Percentiles rank a stretch among this genome's conserved stretches.
Conservation (phyloP, 2,329 filamentous ascomycete genomes). For the Pseudogymnoascus sp. region DNA sequence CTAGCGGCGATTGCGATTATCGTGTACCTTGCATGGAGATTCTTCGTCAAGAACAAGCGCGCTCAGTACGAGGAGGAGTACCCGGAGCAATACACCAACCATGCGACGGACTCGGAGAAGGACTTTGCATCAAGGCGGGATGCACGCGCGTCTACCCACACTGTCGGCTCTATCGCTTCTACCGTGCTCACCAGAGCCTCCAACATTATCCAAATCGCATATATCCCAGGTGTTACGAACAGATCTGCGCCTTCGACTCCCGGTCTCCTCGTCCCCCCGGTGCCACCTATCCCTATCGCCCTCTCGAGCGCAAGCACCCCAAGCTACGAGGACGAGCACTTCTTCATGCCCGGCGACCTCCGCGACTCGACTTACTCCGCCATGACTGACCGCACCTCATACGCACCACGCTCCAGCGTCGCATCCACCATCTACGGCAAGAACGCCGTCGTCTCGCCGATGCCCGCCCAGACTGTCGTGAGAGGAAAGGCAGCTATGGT, state of each 20-base stretch:
- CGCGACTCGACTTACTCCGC: slow-evolving; percentile 86
- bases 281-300: slow-evolving; percentile 77
- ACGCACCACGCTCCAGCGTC: slow-evolving; percentile 59
- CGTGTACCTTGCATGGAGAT: slow-evolving; percentile 78
- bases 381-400: slow-evolving; percentile 55
- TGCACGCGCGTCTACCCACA: slow-evolving; percentile 69
- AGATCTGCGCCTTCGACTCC: slow-evolving; percentile 78
- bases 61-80: slow-evolving; percentile 55
- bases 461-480: slow-evolving; percentile 77
- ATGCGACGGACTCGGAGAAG: slow-evolving; percentile 45
- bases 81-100: slow-evolving; percentile 39
- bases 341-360: slow-evolving; percentile 85
- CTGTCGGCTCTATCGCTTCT: slow-evolving; percentile 86
- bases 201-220: slow-evolving; percentile 98
- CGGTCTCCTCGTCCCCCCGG: slow-evolving; percentile 74
- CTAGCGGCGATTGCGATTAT: slow-evolving; percentile 64
- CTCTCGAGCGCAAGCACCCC: slow-evolving; percentile 49
- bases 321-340: slow-evolving; percentile 69
- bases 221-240: slow-evolving; percentile 95
- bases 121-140: slow-evolving; percentile 46
- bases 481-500: slow-evolving; percentile 87
- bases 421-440: slow-evolving; percentile 92
- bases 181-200: slow-evolving; percentile 92
- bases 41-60: slow-evolving; percentile 74
- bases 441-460: slow-evolving; percentile 71